phyloP scores from a whole-genome alignment of 2,329 filamentous ascomycete genomes.

The Sporothrix dimorphospora region DNA sequence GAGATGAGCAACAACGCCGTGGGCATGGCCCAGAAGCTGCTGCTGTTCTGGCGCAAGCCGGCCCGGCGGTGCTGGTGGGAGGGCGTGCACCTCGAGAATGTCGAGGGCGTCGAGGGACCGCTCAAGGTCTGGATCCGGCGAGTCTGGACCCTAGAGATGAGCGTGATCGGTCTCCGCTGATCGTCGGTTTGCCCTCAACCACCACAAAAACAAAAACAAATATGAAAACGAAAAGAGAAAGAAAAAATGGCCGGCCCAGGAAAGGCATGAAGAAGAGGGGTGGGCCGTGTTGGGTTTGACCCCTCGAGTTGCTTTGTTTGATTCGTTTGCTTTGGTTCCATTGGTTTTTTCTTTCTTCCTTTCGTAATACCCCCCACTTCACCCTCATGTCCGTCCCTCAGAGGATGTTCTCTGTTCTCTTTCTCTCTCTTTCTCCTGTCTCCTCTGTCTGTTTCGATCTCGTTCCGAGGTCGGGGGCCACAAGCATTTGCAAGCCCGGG shows the following conservation, averaged over 20 bases:
- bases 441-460: background rate
- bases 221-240: background rate
- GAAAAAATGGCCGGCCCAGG: slow-evolving; percentile 1
- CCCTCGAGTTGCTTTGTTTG: no score
- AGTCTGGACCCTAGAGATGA: slow-evolving; percentile 99
- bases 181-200: no score
- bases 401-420: background rate
- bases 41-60: slow-evolving; percentile 97
- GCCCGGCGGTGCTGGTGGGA: slow-evolving; percentile 99
- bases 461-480: background rate
- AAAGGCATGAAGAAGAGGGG: background rate
- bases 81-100: slow-evolving; percentile 85
- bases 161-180: slow-evolving; percentile 81
- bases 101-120: slow-evolving; percentile 87
- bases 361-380: slow-evolving; percentile 18
- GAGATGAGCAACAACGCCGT: slow-evolving; percentile 77
- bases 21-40: slow-evolving; percentile 96
- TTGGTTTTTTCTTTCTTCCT: background rate
- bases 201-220: background rate
- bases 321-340: background rate
- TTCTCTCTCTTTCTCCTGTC: background rate
- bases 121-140: slow-evolving; percentile 98
- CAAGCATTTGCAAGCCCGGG: background rate
- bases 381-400: background rate
- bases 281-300: background rate